phyloP scores from a whole-genome alignment of 768 basidiomycete genomes.

The Psilocybe tampanensis region DNA sequence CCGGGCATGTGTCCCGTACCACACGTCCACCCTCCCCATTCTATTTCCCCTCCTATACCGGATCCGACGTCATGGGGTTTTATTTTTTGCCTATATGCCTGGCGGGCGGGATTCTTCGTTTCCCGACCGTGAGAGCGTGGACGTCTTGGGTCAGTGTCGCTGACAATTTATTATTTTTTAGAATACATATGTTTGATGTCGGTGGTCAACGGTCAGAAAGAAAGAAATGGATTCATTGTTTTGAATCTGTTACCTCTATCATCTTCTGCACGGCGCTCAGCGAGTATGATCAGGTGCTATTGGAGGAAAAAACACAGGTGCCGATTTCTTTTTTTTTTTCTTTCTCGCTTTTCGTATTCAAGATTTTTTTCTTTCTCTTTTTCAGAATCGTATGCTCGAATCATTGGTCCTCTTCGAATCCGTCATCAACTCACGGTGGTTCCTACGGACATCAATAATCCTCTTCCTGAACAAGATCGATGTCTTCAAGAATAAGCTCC shows the following conservation, averaged over 20 bases:
- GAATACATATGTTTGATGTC: slow-evolving; percentile 76
- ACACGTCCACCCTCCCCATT: not conserved
- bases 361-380: slow-evolving; percentile 34
- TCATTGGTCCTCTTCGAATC: slow-evolving; percentile 63
- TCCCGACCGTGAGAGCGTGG: not conserved
- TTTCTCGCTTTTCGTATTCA: slow-evolving; percentile 2
- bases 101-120: not conserved
- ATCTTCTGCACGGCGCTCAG: slow-evolving; percentile 73
- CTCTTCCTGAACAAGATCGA: slow-evolving; percentile 95
- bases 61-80: slow-evolving; percentile 1
- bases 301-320: slow-evolving; percentile 70
- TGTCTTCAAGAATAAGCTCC: slow-evolving; percentile 87
- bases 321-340: slow-evolving; percentile 18
- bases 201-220: slow-evolving; percentile 80
- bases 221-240: slow-evolving; percentile 77
- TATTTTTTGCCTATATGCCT: no score
- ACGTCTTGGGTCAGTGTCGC: not conserved
- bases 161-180: slow-evolving; percentile 13
- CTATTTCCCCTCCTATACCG: not conserved
- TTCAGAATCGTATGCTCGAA: slow-evolving; percentile 93
- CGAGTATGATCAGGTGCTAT: slow-evolving; percentile 75
- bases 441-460: slow-evolving; percentile 89
- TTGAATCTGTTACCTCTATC: slow-evolving; percentile 60
- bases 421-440: slow-evolving; percentile 80
- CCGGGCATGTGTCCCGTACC: not conserved